phyloP scores from a whole-genome alignment of 2,329 filamentous ascomycete species.

The Trichophyton schoenleinii region DNA sequence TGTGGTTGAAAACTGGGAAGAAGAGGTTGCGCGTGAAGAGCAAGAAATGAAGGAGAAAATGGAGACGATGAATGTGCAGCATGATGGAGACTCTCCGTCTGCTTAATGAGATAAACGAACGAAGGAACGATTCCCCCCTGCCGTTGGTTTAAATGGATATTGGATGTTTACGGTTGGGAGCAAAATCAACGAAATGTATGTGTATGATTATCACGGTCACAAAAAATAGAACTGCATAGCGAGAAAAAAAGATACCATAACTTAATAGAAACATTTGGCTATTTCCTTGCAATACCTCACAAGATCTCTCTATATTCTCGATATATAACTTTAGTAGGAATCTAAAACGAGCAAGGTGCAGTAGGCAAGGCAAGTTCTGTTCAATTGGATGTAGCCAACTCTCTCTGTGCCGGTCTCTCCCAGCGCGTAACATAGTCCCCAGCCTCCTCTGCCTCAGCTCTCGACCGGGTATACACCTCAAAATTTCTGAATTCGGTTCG shows the following conservation, averaged over 20 bases:
- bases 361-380: background rate
- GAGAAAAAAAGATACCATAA: background rate
- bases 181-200: background rate
- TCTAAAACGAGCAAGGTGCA: background rate
- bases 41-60: slow-evolving; percentile 15
- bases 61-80: slow-evolving; percentile 3
- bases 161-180: background rate
- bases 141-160: background rate
- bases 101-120: background rate
- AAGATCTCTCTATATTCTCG: background rate
- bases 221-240: background rate
- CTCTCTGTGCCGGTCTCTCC: slow-evolving; percentile 6
- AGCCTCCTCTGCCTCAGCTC: background rate
- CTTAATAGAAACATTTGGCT: background rate
- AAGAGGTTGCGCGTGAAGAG: slow-evolving; percentile 34
- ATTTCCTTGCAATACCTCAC: background rate
- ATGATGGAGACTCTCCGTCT: background rate
- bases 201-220: background rate
- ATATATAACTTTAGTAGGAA: background rate
- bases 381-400: background rate
- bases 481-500: background rate
- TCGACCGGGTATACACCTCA: background rate
- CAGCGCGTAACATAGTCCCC: slow-evolving; percentile 8
- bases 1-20: slow-evolving; percentile 38
- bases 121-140: background rate